These are phyloP conservation scores for Scedosporium apiospermum DNA, from an alignment of 2,329 filamentous ascomycete species.

Conservation along the genomic window DNA sequence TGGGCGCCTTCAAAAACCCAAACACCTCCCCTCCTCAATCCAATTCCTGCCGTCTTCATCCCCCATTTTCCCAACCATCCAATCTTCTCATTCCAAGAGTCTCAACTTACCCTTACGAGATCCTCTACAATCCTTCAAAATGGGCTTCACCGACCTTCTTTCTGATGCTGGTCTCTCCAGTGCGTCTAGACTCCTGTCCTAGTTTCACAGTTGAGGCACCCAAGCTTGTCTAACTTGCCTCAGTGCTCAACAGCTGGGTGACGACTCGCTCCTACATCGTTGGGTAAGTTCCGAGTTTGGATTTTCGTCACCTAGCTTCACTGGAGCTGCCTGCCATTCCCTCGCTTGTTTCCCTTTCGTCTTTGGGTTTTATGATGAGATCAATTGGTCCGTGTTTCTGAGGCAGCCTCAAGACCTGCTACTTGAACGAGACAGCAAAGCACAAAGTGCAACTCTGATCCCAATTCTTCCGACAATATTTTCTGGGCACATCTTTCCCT, in stretches of 20 bases:
- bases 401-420: conserved; percentile 87
- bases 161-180: conserved; percentile 51
- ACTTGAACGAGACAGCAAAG: conserved; percentile 66
- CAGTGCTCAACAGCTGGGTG: conserved; percentile 65
- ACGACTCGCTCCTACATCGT: conserved; percentile 71
- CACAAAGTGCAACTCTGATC: conserved; percentile 65
- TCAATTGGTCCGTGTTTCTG: conserved; percentile 93
- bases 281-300: conserved; percentile 51
- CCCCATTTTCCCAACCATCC: conserved; percentile 17
- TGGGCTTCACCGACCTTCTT: conserved; percentile 63
- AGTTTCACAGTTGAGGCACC: conserved; percentile 8
- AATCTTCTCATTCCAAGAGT: conserved; percentile 12
- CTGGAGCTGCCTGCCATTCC: conserved; percentile 7
- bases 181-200: conserved; percentile 19
- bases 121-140: conserved; percentile 30
- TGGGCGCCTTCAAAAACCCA: conserved; percentile 11
- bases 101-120: conserved; percentile 11
- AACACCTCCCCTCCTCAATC: conserved; percentile 13
- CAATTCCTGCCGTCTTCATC: conserved; percentile 17
- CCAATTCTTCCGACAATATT: conserved; percentile 6
- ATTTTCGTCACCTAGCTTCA: conserved; percentile 5
- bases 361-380: conserved; percentile 51
- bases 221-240: conserved; percentile 12
- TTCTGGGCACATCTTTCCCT: not conserved
- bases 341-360: not conserved